Base-by-base conservation (phyloP, 192 early-diverging fungal species). In the Paraglomus brasilianum region DNA sequence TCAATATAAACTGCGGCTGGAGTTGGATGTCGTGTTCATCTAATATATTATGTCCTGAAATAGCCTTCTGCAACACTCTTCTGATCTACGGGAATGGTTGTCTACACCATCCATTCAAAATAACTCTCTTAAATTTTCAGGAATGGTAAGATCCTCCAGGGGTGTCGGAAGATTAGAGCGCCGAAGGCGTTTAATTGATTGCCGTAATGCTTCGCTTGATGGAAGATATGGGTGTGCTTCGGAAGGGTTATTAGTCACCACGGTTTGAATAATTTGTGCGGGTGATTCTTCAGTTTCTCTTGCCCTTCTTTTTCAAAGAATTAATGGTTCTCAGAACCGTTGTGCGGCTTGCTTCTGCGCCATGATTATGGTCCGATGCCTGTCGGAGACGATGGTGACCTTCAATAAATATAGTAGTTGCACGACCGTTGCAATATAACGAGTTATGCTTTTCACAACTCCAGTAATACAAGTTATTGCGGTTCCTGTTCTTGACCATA, bases 71-170 rank as follows among this genome's bases (percentile, higher is more conserved):
- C 47, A 63, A 1, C 43, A 17, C 5, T 45, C 19, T 47, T 21
- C 19, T 7, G 61, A 46, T 47, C 47, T 11, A 17, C 10, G n/a
- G 5, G 21, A n/a, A 63, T 63, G 5, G 47, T 13, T 21, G 9
- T 38, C 22, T 63, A 63, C 13, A 47, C 19, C 0, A 63, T 42
- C 41, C 39, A 60, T 43, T n/a, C 45, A 60, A 60, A 39, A 17
- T 59, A 17, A 13, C 22, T 40, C 21, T 19, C 58, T 44, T 60
- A 43, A n/a, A n/a, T 60, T 60, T 60, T 60, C 13, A 60, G 58
- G n/a, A 60, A 60, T 60, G 10, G 11, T 42, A 39, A 60, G 13
- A 60, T 15, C 13, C 11, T 60, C 14, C 22, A 60, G 22, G 45
- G 58, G 45, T 39, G 57, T 9, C 39, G 57, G 57, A n/a, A 42